Evolutionary conservation across 2,329 filamentous ascomycete genomes (phyloP), one percentile per base, ranked within the genome.

Genomic region (Thielaviopsis musarum): DNA sequence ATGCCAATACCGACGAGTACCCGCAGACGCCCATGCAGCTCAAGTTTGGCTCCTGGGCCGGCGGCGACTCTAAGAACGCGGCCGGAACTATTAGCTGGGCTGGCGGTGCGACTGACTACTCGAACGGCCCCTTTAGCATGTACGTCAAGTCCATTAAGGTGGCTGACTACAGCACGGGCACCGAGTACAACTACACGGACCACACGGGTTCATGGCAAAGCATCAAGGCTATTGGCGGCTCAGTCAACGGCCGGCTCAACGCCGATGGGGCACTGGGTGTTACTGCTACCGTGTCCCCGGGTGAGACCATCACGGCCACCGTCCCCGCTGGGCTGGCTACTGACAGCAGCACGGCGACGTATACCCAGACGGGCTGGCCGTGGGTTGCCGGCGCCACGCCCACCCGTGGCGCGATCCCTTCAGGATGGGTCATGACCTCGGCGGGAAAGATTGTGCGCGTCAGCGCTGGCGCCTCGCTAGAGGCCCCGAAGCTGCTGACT

Each of bases 21-120:
- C 93, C 93, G 7, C 93, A 98, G 73, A 90, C 90, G 0, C 93
- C 93, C 3, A 95, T 95, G 89, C 86, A 90, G 72, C 74, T 97
- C 73, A 94, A 91, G 72, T 83, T 97, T 66, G 93, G 93, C 62
- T 76, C 86, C 60, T 98, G 93, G 93, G 84, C 88, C 58, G 93
- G 90, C 67, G 93, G 93, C 65, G 93, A 97, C 70, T 72, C 88
- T 0, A 77, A 76, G 65, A 96, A 97, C 70, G 68, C 83, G 0
- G 70, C 77, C 15, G 93, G 93, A 61, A 97, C 91, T 17, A 88
- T 97, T 66, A 76, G 82, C 64, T 98, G 93, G 93, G 88, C 93
- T 60, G 81, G 85, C 59, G 93, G 93, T 15, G 78, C 81, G 55
- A 95, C 89, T 55, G 83, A 96, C 73, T 98, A 93, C 74, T 77